These are phyloP conservation scores for Aspergillus bridgeri DNA, from an alignment of 495 filamentous ascomycete species.

Conservation along the genomic window DNA sequence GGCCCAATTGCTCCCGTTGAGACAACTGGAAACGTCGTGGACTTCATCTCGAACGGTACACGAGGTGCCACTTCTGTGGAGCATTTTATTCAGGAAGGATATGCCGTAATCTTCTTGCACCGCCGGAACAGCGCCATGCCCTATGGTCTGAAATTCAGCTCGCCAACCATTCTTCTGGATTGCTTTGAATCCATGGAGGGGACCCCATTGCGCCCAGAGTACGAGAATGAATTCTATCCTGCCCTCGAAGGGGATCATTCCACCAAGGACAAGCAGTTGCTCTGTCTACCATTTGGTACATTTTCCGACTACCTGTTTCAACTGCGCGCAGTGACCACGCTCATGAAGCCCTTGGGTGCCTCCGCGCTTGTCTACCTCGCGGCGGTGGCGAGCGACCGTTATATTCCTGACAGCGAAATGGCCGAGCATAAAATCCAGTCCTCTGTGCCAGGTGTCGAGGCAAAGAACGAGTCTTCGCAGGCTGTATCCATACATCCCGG, in stretches of 20 bases:
- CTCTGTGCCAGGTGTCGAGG: conserved; percentile 46
- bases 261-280: conserved; percentile 73
- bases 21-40: conserved; percentile 93
- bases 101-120: conserved; percentile 95
- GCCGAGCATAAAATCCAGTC: conserved; percentile 97
- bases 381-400: conserved; percentile 95
- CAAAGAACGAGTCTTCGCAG: no score
- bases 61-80: conserved; percentile 95
- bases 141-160: conserved; percentile 92
- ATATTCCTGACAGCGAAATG: conserved; percentile 87
- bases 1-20: conserved; percentile 95
- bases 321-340: conserved; percentile 71
- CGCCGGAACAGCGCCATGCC: conserved; percentile 90
- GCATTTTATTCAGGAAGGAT: conserved; percentile 88
- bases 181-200: no score
- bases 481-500: conserved; percentile 35
- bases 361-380: conserved; percentile 87
- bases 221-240: conserved; percentile 78
- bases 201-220: no score
- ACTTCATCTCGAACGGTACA: conserved; percentile 95
- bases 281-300: conserved; percentile 84
- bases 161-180: conserved; percentile 94
- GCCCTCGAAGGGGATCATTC: conserved; percentile 81
- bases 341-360: conserved; percentile 80
- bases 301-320: conserved; percentile 92